Evolutionary conservation across 305 asterid species (phyloP), one percentile per base, ranked within the genome.

Genomic region (Plantago coronopus): DNA sequence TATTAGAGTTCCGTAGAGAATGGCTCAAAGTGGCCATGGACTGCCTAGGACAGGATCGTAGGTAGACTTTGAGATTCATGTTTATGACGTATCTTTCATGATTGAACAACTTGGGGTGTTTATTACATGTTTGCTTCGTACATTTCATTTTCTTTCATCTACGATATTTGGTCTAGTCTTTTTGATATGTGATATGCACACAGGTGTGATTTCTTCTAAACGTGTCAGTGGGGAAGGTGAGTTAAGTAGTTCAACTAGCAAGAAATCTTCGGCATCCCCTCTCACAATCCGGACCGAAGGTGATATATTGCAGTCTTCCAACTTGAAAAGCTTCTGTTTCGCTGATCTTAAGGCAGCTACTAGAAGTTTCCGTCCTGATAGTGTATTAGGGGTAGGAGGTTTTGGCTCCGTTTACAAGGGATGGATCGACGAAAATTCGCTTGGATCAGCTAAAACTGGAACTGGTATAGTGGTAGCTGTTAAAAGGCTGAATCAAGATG

Each of bases 331-430:
- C 69, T 85, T 80, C 76, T 31, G 80, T 20, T 77, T 76, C 37
- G 54, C 50, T 59, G 88, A 82, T 57, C 89, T 85, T 7, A 83
- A 79, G 75, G 69, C 83, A 0, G 85, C 94, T 50, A 83, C 94
- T 0, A 83, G 88, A 66, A 83, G 83, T 64, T 85, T 85, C 57
- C 94, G 94, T 25, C 90, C 85, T 0, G 90, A 82, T 48, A 79
- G 93, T 17, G 83, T 84, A 19, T 67, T 84, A 37, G 93, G 89
- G 43, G 89, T 82, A 76, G 94, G 90, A 27, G 90, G 90, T 4
- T 83, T 83, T 10, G 90, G 94, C 50, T 80, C 83, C 1, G 90
- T 83, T 15, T 82, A 70, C 72, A 83, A 82, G 67, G 94, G 94
- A 6, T 83, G 94, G 94, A 78, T 85, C 14, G 94, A 85, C 1